Evolutionary conservation across 2,329 filamentous ascomycete genomes (phyloP), one percentile per base, ranked within the genome.

Genomic region (Cryoendolithus antarcticus): DNA sequence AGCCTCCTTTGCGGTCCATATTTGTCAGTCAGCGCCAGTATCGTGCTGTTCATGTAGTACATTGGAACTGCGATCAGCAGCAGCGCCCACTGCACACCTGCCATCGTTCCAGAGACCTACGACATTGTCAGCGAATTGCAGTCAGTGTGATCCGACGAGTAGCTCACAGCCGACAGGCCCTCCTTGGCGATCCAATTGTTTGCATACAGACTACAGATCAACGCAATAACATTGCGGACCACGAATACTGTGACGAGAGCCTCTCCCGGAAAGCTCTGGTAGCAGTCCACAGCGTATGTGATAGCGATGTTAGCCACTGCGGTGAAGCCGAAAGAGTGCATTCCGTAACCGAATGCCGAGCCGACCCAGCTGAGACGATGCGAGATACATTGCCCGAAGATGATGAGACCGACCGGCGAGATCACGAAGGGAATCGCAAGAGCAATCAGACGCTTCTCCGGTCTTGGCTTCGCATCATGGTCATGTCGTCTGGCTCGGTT

Each of bases 281-380:
- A 55, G 29, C 48, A 50, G 40, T 59, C 56, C 4, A 58, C 48
- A 7, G 46, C 42, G 30, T 54, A 58, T 5, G 51, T 54, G 6
- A 57, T 37, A 4, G 48, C 44, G 7, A 58, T 47, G 34, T 58
- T 58, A 12, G 44, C 48, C 11, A 51, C 44, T 1, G 53, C 50
- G 2, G 48, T 52, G 21, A 57, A 49, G 4, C 53, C 56, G 21
- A 59, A 58, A 3, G 45, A 51, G 34, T 56, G 51, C 49, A 59
- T 54, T 9, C 44, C 48, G 33, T 52, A 54, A 1, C 55, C 55
- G 10, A 52, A 38, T 1, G 48, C 51, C 9, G 45, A 46, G 6
- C 46, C 51, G 2, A 52, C 34, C 51, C 50, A 53, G 1, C 15
- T 13, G 1, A 34, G 44, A 30, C 45, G 35, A 34, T 50, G 38